These are phyloP conservation scores for Cyamopsis tetragonoloba DNA, from an alignment of 306 rosid species.

Conservation along the genomic window DNA sequence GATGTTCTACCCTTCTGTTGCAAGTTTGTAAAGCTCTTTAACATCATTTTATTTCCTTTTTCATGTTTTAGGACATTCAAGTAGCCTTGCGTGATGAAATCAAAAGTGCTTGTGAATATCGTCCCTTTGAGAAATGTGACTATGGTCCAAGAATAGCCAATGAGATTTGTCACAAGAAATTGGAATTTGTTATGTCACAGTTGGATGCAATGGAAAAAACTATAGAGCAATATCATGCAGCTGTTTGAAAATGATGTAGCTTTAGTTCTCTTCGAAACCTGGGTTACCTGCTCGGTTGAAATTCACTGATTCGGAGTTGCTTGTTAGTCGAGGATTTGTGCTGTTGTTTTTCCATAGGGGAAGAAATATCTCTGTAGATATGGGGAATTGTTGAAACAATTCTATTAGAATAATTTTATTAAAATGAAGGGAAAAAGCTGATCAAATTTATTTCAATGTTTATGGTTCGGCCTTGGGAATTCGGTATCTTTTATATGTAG, in stretches of 20 bases:
- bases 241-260: constrained; percentile 31
- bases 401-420: no score
- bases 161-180: constrained; percentile 78
- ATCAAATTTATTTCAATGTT: no score
- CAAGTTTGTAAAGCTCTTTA: background rate
- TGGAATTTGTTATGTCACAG: constrained; percentile 60
- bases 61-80: constrained; percentile 66
- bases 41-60: background rate
- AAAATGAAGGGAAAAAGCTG: no score
- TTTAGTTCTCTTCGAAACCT: constrained; percentile 11
- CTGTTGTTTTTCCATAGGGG: no score
- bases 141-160: constrained; percentile 80
- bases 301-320: background rate
- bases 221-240: constrained; percentile 57
- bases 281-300: background rate
- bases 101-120: constrained; percentile 89
- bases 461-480: no score
- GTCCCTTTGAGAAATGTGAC: constrained; percentile 95
- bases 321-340: no score
- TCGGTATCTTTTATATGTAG: no score
- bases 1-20: background rate
- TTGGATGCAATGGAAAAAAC: constrained; percentile 76
- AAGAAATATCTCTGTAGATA: no score
- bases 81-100: constrained; percentile 85
- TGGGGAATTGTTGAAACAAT: no score